A percentile compares a stretch with the other conserved stretches of the same genome.
phyloP scores from a whole-genome alignment of 2,329 filamentous ascomycete genomes.

The Trichoderma sp. region DNA sequence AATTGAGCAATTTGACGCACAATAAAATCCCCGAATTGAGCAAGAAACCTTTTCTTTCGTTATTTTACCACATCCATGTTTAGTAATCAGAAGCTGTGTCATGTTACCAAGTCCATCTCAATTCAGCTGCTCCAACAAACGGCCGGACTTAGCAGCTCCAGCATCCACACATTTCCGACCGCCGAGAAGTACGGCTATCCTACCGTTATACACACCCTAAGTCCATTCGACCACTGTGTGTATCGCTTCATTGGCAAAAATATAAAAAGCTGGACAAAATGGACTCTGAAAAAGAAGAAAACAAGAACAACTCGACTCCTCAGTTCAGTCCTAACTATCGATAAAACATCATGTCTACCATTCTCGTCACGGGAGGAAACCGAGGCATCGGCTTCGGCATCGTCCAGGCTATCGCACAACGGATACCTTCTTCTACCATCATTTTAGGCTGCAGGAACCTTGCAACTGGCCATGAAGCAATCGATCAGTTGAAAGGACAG shows the following conservation, averaged over 20 bases:
- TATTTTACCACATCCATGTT: not conserved
- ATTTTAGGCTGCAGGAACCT: conserved; percentile 27
- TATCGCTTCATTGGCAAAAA: not conserved
- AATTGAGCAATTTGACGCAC: not conserved
- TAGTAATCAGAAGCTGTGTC: not conserved
- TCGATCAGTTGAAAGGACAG: not conserved
- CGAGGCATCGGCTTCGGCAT: conserved; percentile 35
- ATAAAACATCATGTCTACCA: not conserved
- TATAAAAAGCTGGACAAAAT: not conserved
- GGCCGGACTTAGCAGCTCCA: conserved; percentile 3
- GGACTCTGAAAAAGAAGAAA: not conserved
- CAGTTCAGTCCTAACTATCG: not conserved
- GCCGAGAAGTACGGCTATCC: not conserved
- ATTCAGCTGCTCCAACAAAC: not conserved
- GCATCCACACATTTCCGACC: conserved; percentile 3
- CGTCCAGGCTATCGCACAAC: conserved; percentile 24
- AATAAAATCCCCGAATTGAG: not conserved
- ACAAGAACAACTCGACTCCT: not conserved
- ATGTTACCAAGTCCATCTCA: not conserved
- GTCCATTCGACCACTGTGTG: not conserved
- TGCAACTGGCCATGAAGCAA: conserved; percentile 1
- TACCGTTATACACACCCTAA: not conserved
- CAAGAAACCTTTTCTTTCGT: not conserved
- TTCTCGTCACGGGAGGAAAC: conserved; percentile 24
- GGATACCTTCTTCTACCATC: conserved; percentile 24